Base-by-base conservation (phyloP, 108 stramenopile genomes). In the Conticribra guillardii region DNA sequence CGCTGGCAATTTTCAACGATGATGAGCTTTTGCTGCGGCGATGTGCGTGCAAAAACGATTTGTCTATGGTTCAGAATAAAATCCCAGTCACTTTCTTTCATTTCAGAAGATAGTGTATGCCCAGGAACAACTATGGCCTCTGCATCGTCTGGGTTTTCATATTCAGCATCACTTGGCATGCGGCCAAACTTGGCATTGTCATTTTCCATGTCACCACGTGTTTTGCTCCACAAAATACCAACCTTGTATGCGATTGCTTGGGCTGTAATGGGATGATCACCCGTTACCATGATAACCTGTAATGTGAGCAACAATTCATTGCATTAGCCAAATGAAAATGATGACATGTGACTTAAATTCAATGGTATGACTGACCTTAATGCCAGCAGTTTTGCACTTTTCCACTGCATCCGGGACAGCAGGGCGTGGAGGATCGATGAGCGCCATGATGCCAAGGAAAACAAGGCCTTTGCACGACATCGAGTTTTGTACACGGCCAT, bases 201-300 rank as follows among this genome's bases (percentile, higher is more conserved):
- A 1, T 79, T 92, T n/a, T n/a, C n/a, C n/a, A n/a, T n/a, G n/a
- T n/a, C n/a, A n/a, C n/a, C n/a, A n/a, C n/a, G n/a, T n/a, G n/a
- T n/a, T n/a, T n/a, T n/a, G n/a, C n/a, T n/a, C n/a, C n/a, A n/a
- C 56, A 93, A 66, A 67, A 97, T 95, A 55, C 94, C 95, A 58
- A 95, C 93, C 68, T 96, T 85, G 59, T 87, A 81, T 14, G 97
- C 97, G 82, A 99, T 99, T 50, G 97, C 96, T 52, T 77, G 66
- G 22, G 96, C 98, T 33, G 98, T 99, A 24, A 89, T 74, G 16
- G 96, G 87, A 84, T 97, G 94, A 64, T 99, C 98, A 21, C 98
- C 98, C 33, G 98, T 99, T 23, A 99, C 96, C 98, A 97, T 97
- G 41, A 94, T n/a, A n/a, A n/a, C n/a, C n/a, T n/a, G n/a, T n/a